Conservation (phyloP, 345 rosid species). For the Trapa incisa region DNA sequence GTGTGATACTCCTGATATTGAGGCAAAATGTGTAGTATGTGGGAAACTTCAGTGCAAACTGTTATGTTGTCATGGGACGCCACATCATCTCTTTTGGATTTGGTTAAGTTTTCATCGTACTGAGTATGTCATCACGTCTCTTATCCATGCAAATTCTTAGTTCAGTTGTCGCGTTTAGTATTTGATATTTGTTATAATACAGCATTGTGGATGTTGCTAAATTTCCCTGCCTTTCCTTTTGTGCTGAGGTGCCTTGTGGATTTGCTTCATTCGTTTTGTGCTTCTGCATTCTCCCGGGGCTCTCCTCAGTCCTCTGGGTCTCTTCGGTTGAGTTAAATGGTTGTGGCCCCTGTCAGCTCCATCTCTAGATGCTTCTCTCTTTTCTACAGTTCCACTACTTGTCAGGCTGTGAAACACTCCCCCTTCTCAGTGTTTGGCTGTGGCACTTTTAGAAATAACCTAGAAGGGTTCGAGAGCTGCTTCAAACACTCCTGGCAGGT, state of each 20-base stretch:
- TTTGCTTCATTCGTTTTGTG: constrained; percentile 58
- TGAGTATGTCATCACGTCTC: constrained; percentile 37
- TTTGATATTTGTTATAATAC: constrained; percentile 22
- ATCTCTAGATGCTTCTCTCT: constrained; percentile 41
- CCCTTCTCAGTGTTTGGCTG: constrained; percentile 2
- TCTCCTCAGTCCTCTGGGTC: constrained; percentile 50
- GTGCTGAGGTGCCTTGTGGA: constrained; percentile 86
- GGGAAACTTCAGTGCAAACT: constrained; percentile 47
- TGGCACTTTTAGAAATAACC: neutral
- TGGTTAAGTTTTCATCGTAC: constrained; percentile 59
- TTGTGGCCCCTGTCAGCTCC: constrained; percentile 50
- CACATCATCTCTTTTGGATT: constrained; percentile 37
- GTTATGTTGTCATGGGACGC: constrained; percentile 47
- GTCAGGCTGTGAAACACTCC: neutral
- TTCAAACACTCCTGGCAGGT: constrained; percentile 8
- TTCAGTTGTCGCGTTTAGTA: constrained; percentile 14
- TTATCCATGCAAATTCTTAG: constrained; percentile 9
- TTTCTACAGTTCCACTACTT: constrained; percentile 5
- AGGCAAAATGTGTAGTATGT: constrained; percentile 47
- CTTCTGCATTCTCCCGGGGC: constrained; percentile 49
- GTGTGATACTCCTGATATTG: constrained; percentile 10
- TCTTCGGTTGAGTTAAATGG: constrained; percentile 42
- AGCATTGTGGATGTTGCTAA: constrained; percentile 35
- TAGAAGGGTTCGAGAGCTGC: constrained; percentile 2
- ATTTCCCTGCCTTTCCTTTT: constrained; percentile 47